Evolutionary conservation across 352 stramenopile genomes (phyloP).

Genomic region (Phytopythium mirpurense): DNA sequence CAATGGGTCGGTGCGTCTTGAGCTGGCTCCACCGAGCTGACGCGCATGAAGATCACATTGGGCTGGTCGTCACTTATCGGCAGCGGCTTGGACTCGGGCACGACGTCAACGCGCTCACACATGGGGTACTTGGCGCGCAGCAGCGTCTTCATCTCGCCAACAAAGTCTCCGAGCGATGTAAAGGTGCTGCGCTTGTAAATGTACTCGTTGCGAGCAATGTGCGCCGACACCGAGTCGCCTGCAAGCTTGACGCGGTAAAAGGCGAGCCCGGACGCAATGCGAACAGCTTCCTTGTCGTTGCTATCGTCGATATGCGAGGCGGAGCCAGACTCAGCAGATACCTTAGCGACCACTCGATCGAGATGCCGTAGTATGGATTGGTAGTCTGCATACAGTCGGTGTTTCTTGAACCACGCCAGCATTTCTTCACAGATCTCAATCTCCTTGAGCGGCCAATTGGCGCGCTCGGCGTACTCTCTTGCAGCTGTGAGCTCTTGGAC

Average conservation of each 20-base stretch:
- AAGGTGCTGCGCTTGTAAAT: conserved; percentile 77
- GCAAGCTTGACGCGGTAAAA: conserved; percentile 58
- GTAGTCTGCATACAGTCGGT: conserved; percentile 37
- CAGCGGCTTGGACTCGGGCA: conserved; percentile 47
- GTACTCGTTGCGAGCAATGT: conserved; percentile 41
- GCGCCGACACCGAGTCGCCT: conserved; percentile 43
- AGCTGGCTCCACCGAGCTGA: conserved; percentile 32
- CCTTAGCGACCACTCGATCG: conserved; percentile 21
- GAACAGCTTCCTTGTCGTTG: conserved; percentile 16
- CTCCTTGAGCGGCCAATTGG: conserved; percentile 44
- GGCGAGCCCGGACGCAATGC: conserved; percentile 15
- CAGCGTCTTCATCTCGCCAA: conserved; percentile 53
- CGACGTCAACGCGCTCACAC: conserved; percentile 53
- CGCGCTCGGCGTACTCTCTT: conserved; percentile 30
- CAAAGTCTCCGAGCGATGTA: conserved; percentile 59
- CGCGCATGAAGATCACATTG: conserved; percentile 57
- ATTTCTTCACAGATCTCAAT: conserved; percentile 52
- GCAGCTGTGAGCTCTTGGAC: conserved; percentile 35
- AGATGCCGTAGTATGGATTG: conserved; percentile 41
- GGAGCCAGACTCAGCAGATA: background rate
- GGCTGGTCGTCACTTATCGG: conserved; percentile 29
- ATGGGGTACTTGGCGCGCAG: conserved; percentile 43
- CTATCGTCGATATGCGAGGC: background rate
- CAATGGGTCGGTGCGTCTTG: background rate
- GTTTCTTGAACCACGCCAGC: conserved; percentile 29